Evolutionary conservation across 169 alveolate genomes (phyloP).

Genomic region (Cryptosporidium xiaoi): DNA sequence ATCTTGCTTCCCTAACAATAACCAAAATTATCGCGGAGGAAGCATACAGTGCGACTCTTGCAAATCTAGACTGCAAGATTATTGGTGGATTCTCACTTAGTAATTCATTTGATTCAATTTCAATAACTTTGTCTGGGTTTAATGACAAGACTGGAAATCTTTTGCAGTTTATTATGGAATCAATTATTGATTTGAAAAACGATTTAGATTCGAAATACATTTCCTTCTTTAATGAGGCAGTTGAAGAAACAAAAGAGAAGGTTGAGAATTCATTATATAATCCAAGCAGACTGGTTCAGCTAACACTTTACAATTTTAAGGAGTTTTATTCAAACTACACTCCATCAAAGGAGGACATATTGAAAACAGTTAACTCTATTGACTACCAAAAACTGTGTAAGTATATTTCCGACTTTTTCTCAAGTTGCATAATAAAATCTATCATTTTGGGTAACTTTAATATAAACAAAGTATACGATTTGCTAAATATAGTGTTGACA

Average conservation of each 20-base stretch:
- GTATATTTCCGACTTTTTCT: slow-evolving; percentile 27
- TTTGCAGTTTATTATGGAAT: slow-evolving; percentile 10
- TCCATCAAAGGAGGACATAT: slow-evolving; percentile 51
- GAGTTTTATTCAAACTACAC: slow-evolving; percentile 53
- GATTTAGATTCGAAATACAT: not conserved
- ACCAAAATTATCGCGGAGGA: slow-evolving; percentile 37
- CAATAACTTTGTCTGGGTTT: slow-evolving; percentile 57
- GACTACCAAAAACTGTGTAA: slow-evolving; percentile 16
- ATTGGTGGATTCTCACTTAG: slow-evolving; percentile 14
- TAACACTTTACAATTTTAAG: slow-evolving; percentile 29
- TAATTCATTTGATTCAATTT: slow-evolving; percentile 41
- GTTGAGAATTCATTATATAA: slow-evolving; percentile 32
- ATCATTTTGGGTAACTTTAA: slow-evolving; percentile 37
- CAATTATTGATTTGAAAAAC: slow-evolving; percentile 18
- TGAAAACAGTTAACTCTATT: not conserved
- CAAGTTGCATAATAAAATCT: slow-evolving; percentile 21
- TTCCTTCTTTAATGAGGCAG: slow-evolving; percentile 47
- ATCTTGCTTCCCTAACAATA: slow-evolving; percentile 22
- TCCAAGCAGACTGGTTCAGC: slow-evolving; percentile 49
- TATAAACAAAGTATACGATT: not conserved
- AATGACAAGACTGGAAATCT: slow-evolving; percentile 42
- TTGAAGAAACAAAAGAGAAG: slow-evolving; percentile 15
- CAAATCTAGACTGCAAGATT: slow-evolving; percentile 54
- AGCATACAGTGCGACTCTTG: slow-evolving; percentile 58
- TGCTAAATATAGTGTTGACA: slow-evolving; percentile 5